phyloP scores from a whole-genome alignment of 2,329 filamentous ascomycete species.

The Apiospora rasikravindrae region DNA sequence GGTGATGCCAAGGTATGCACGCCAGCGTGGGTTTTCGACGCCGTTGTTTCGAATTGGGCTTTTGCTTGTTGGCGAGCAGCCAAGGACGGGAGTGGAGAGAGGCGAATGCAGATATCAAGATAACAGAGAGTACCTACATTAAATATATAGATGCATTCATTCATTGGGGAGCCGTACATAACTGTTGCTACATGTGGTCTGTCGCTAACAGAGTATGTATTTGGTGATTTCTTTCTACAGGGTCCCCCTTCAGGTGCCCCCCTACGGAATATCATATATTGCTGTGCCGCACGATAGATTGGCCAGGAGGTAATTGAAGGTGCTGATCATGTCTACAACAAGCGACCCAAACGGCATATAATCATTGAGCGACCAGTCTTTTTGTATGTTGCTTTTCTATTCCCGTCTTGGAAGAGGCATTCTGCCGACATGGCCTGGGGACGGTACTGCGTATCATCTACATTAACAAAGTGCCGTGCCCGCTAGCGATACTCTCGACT shows the following conservation, averaged over 20 bases:
- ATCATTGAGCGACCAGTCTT: not conserved
- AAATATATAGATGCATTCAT: not conserved
- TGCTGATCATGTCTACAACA: not conserved
- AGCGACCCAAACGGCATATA: not conserved
- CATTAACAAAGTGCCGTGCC: not conserved
- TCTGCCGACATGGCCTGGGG: not conserved
- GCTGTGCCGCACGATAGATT: not conserved
- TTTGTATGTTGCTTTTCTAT: not conserved
- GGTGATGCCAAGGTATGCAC: conserved; percentile 3
- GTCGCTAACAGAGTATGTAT: not conserved
- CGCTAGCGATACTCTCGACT: not conserved
- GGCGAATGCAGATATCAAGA: not conserved
- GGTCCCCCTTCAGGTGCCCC: no score
- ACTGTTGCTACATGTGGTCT: not conserved
- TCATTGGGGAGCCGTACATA: no score
- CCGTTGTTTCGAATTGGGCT: not conserved
- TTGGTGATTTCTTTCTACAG: no score
- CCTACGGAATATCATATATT: not conserved
- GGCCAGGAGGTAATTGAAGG: not conserved
- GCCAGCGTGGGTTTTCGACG: not conserved
- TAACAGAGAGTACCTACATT: not conserved
- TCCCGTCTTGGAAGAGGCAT: not conserved
- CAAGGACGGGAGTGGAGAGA: not conserved
- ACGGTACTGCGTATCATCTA: not conserved
- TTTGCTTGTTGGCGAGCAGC: not conserved